Evolutionary conservation across 306 rosid species (phyloP).

Genomic region (Cyamopsis tetragonoloba): DNA sequence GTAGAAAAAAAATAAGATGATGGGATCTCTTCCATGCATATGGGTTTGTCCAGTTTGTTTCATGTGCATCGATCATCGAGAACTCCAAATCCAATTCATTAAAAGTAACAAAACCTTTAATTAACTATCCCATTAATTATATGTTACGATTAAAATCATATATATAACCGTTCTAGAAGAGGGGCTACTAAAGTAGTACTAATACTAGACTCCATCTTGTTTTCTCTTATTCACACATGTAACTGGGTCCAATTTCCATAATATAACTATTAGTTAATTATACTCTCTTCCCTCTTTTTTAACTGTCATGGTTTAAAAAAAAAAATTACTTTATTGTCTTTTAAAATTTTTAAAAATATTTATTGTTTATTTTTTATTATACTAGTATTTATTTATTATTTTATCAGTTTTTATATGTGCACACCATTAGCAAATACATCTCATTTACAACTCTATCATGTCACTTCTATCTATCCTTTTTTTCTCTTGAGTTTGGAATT

Average conservation of each 20-base stretch:
- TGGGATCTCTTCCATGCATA: slow-evolving; percentile 61
- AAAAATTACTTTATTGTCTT: too few relatives aligned
- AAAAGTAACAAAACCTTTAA: neutral
- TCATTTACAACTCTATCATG: too few relatives aligned
- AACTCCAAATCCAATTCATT: slow-evolving; percentile 36
- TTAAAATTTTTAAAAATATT: too few relatives aligned
- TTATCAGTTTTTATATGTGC: too few relatives aligned
- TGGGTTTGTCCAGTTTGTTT: slow-evolving; percentile 44
- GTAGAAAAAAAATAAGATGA: slow-evolving; percentile 11
- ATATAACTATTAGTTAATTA: neutral
- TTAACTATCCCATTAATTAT: slow-evolving; percentile 6
- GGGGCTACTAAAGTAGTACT: neutral
- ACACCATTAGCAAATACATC: too few relatives aligned
- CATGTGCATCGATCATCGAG: slow-evolving; percentile 51
- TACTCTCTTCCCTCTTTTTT: too few relatives aligned
- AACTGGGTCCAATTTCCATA: slow-evolving; percentile 7
- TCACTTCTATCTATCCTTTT: too few relatives aligned
- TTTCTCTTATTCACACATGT: slow-evolving; percentile 20
- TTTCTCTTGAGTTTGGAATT: too few relatives aligned
- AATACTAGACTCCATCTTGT: neutral
- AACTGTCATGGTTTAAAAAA: too few relatives aligned
- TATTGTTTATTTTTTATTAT: too few relatives aligned
- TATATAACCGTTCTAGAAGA: neutral
- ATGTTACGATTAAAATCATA: too few relatives aligned
- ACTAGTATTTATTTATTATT: too few relatives aligned